A percentile compares a stretch with the other conserved stretches of the same genome.
Evolutionary conservation across 352 stramenopile genomes (phyloP).

Genomic region (Globisporangium okanoganense): DNA sequence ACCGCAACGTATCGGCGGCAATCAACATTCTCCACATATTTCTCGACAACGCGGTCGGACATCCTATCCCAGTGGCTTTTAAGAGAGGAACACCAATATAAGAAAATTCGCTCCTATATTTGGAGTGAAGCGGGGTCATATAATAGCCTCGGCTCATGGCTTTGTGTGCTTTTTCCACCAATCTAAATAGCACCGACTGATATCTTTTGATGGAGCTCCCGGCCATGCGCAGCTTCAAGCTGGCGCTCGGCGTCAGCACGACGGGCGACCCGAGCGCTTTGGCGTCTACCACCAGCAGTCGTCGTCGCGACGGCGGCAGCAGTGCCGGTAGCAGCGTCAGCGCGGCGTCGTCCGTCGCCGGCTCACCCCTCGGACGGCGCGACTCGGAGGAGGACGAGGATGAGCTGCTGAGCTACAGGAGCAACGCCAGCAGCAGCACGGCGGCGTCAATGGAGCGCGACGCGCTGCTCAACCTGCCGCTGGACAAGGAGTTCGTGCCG

Average conservation of each 20-base stretch:
- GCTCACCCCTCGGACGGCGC: conserved; percentile 16
- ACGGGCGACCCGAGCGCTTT: conserved; percentile 14
- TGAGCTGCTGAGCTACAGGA: conserved; percentile 22
- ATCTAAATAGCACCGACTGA: too few relatives aligned
- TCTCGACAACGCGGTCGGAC: too few relatives aligned
- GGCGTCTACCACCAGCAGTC: background rate
- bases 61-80: too few relatives aligned
- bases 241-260: conserved; percentile 18
- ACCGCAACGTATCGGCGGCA: too few relatives aligned
- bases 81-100: too few relatives aligned
- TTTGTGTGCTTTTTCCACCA: too few relatives aligned
- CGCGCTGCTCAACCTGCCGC: conserved; percentile 30
- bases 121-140: too few relatives aligned
- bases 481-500: conserved; percentile 47
- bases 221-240: conserved; percentile 26
- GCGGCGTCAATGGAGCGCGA: conserved; percentile 10
- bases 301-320: conserved; percentile 16
- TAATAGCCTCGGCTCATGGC: too few relatives aligned
- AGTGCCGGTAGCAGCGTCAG: conserved; percentile 5
- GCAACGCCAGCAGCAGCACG: conserved; percentile 16
- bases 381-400: conserved; percentile 22
- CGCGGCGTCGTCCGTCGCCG: background rate
- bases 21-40: too few relatives aligned
- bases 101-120: too few relatives aligned
- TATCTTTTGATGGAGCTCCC: conserved; percentile 23